A percentile compares a stretch with the other conserved stretches of the same genome.
These are phyloP conservation scores for Closterium sp. DNA, from an alignment of 139 green algal species.

Conservation along the genomic window DNA sequence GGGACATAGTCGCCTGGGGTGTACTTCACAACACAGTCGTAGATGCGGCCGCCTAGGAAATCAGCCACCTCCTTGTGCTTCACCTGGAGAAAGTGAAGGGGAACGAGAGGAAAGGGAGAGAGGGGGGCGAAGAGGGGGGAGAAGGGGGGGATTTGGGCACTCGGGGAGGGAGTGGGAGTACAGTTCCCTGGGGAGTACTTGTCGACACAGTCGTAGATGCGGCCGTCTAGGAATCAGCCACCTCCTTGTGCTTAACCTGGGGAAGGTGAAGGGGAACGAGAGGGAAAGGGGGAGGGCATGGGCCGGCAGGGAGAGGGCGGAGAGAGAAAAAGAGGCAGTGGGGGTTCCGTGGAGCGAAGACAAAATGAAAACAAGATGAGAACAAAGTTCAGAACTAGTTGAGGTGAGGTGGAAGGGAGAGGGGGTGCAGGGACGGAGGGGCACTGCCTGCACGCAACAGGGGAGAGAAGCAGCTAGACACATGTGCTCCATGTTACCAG, in stretches of 20 bases:
- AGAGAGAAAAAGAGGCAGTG: too few species aligned
- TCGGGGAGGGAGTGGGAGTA: neutral
- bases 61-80: conserved; percentile 83
- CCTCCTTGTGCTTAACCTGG: conserved; percentile 78
- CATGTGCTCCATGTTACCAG: too few species aligned
- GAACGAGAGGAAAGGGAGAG: neutral
- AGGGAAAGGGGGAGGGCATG: neutral
- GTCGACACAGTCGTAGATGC: conserved; percentile 82
- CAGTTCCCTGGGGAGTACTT: conserved; percentile 59
- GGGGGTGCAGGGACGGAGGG: too few species aligned
- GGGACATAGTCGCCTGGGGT: conserved; percentile 22
- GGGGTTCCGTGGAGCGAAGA: too few species aligned
- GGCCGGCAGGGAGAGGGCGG: too few species aligned
- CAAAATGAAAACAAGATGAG: too few species aligned
- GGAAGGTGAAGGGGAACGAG: neutral
- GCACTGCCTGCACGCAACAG: too few species aligned
- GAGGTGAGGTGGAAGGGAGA: neutral
- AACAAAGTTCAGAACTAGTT: neutral
- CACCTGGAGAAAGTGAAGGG: conserved; percentile 39
- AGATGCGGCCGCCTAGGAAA: conserved; percentile 70
- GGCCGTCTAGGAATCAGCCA: conserved; percentile 71
- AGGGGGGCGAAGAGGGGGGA: too few species aligned
- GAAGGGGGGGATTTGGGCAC: too few species aligned
- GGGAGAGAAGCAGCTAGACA: too few species aligned
- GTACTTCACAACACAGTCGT: conserved; percentile 82